Base-by-base conservation (phyloP, 345 rosid species). In the Aethionema arabicum region DNA sequence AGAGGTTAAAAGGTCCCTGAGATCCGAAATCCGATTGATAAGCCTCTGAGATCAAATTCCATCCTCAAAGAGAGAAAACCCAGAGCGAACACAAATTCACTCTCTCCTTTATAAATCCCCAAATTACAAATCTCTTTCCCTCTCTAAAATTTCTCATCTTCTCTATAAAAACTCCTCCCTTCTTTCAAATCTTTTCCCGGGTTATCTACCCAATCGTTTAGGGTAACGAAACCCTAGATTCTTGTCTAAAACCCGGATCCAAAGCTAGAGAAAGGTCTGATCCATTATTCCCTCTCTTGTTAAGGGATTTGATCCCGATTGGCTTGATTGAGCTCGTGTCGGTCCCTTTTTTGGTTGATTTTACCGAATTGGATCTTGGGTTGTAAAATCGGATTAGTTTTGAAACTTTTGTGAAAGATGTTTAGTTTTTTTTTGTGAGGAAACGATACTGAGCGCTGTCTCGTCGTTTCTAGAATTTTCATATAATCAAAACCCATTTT, bases 81-180 rank as follows among this genome's bases (percentile, higher is more conserved):
- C 35, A 37, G 45, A 57, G 46, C 56, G 59, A 63, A 45, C 68
- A 56, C 16, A 65, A 67, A 68, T 12, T n/a, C 62, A 37, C 50
- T 14, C 59, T 70, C 68, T 56, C 69, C 53, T 63, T 49, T 70
- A 68, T 63, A 70, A 21, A 63, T 36, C 64, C 64, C 39, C 49
- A 13, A 13, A 41, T 70, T 70, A 70, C 74, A 70, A 70, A 70
- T 50, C 65, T 56, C 68, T 63, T 70, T 71, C 70, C 75, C 75
- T 71, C 75, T 43, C 69, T 3, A 51, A 61, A 16, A 11, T 35
- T 1, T 50, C 64, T 56, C 39, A 3, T 56, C 47, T 11, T 43
- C 32, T 33, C 12, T 64, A 70, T 56, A 70, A 7, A 69, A 57
- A 58, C 54, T 63, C 6, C 4, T 0, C 1, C 0, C 68, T 51